Base-by-base conservation (phyloP, 192 early-diverging fungal species). In the Diversispora eburnea region DNA sequence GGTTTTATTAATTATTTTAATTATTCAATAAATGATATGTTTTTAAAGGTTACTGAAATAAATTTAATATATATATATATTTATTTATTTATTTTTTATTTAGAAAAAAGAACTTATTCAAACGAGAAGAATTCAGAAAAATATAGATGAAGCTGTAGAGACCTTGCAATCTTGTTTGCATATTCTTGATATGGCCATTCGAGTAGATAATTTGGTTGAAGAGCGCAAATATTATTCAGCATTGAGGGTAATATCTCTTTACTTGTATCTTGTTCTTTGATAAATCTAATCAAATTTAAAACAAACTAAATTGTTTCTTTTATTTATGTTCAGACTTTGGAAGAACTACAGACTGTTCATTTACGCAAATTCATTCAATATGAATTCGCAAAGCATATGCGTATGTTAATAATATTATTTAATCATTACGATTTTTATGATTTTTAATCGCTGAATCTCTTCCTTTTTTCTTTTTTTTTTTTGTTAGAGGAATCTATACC, bases 171-270 rank as follows among this genome's bases (percentile, higher is more conserved):
- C 88, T 43, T 94, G 98, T 78, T 82, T 95, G 59, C 83, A 90
- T 70, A 91, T 99, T 20, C 81, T 98, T 33, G 94, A 97, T 76
- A 87, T 95, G 66, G 91, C 90, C 10, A 91, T 94, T 77, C 86
- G 88, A 59, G 91, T 96, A 59, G 90, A 92, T 74, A 80, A 85
- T 51, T 88, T 93, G 73, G 87, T 98, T 20, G 88, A 88, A 45
- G 82, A 87, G 20, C 85, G 85, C 72, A 94, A 95, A 83, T 96
- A 97, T 79, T 97, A 95, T 78, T 89, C 92, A 7, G 93, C 95
- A 4, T 85, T 99, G n/a, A 83, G 89, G 76, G 92, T 94, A 83
- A 17, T 9, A 42, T 58, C n/a, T 7, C n/a, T 19, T 47, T 69
- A 39, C 15, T 52, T 33, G 33, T 22, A 59, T 41, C 51, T 71